These are phyloP conservation scores for Cordyceps sp. DNA, from an alignment of 2,329 filamentous ascomycete species.

Conservation along the genomic window DNA sequence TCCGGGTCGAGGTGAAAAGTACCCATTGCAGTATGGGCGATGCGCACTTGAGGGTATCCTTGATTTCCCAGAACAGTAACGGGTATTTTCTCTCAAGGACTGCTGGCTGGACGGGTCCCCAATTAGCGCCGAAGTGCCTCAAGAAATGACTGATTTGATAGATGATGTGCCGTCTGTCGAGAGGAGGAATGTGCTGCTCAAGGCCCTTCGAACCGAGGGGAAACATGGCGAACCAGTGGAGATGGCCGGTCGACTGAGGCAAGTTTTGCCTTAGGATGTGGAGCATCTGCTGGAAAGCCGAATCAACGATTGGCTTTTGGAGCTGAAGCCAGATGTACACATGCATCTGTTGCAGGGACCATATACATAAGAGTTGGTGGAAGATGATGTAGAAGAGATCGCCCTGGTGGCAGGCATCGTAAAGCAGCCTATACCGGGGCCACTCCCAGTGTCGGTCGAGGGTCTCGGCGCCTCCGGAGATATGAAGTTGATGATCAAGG, in stretches of 20 bases:
- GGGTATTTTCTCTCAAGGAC: slow-evolving; percentile 10
- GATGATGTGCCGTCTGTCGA: too few species aligned
- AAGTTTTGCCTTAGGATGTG: slow-evolving; percentile 9
- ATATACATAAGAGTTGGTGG: slow-evolving; percentile 48
- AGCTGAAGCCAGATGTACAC: slow-evolving; percentile 8
- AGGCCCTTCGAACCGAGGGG: slow-evolving; percentile 6
- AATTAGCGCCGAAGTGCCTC: slow-evolving; percentile 6
- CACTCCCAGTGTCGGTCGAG: slow-evolving; percentile 19
- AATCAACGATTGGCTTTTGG: slow-evolving; percentile 6
- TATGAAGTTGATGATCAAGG: not conserved
- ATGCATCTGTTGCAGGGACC: slow-evolving; percentile 24
- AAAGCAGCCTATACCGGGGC: slow-evolving; percentile 35
- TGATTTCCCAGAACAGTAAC: slow-evolving; percentile 11
- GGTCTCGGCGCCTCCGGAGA: slow-evolving; percentile 2
- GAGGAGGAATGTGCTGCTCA: too few species aligned
- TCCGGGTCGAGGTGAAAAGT: slow-evolving; percentile 14
- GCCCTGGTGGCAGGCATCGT: slow-evolving; percentile 32
- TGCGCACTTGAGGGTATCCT: slow-evolving; percentile 8
- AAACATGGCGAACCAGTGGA: slow-evolving; percentile 14
- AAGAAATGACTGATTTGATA: slow-evolving; percentile 2
- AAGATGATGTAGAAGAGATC: slow-evolving; percentile 50
- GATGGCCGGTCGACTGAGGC: slow-evolving; percentile 7
- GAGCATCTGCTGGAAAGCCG: slow-evolving; percentile 7
- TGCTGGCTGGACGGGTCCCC: slow-evolving; percentile 6
- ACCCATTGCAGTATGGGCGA: slow-evolving; percentile 9